Evolutionary conservation across 805 yeast species (phyloP).

Genomic region (Lachancea dasiensis): DNA sequence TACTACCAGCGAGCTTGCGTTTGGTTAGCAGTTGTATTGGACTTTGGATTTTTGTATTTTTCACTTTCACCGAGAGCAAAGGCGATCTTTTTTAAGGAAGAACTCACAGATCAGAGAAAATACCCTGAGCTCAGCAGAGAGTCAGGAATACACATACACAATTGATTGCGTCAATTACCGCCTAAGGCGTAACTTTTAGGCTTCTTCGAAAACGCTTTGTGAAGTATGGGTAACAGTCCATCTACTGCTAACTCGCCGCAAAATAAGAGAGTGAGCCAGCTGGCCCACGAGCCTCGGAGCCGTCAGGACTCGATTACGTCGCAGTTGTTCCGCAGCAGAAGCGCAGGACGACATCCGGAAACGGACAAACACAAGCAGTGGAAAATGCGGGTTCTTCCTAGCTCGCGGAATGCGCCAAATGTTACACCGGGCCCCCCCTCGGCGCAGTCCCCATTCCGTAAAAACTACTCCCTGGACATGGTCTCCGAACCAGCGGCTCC

Average conservation of each 20-base stretch:
- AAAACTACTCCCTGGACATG: conserved; percentile 6
- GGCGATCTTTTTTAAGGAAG: no score
- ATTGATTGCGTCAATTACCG: no score
- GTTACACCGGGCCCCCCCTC: not conserved
- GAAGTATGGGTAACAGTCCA: conserved; percentile 12
- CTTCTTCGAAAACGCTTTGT: not conserved
- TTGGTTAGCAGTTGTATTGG: no score
- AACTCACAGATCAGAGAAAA: no score
- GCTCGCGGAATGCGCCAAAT: not conserved
- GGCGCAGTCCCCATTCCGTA: conserved; percentile 8
- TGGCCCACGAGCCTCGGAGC: conserved; percentile 9
- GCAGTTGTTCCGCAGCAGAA: conserved; percentile 18
- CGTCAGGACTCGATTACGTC: conserved; percentile 18
- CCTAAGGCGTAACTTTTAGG: not conserved
- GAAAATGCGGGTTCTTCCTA: conserved; percentile 4
- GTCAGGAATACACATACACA: no score
- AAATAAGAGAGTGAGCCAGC: conserved; percentile 5
- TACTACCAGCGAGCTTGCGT: no score
- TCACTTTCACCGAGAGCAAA: no score
- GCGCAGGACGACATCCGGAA: conserved; percentile 14
- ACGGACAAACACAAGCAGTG: conserved; percentile 3
- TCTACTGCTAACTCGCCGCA: conserved; percentile 10
- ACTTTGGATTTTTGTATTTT: no score
- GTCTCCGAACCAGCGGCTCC: conserved; percentile 2
- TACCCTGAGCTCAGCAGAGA: no score